Evolutionary conservation across 2,329 filamentous ascomycete species (phyloP).

Genomic region (Clarireedia monteithiana): DNA sequence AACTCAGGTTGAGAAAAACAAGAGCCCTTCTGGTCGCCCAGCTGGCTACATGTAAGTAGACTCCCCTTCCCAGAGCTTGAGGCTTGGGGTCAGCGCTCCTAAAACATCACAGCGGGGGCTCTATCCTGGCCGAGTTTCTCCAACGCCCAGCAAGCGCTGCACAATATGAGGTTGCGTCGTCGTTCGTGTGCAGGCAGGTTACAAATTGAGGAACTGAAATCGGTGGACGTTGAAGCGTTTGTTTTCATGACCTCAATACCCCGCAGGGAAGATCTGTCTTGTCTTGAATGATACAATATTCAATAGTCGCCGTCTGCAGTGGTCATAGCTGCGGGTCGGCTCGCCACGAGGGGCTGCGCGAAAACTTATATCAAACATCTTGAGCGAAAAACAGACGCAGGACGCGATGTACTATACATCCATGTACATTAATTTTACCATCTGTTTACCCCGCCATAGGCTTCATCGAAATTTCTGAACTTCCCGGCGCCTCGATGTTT

Average conservation of each 20-base stretch:
- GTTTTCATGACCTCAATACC: no score
- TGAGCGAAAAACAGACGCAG: not conserved
- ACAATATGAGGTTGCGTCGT: not conserved
- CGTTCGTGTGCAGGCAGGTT: not conserved
- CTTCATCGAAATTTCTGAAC: not conserved
- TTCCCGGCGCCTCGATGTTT: not conserved
- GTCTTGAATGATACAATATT: not conserved
- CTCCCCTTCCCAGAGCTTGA: not conserved
- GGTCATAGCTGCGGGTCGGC: not conserved
- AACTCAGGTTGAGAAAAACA: not conserved
- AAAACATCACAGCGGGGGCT: not conserved
- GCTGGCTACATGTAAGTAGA: not conserved
- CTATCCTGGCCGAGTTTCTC: not conserved
- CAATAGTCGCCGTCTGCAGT: not conserved
- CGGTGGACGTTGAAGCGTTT: not conserved
- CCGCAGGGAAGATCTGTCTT: no score
- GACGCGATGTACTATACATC: not conserved
- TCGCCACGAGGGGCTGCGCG: not conserved
- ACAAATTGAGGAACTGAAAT: not conserved
- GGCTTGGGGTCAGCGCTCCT: not conserved
- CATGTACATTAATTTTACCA: not conserved
- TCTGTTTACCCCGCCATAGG: not conserved
- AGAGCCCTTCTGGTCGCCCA: not conserved
- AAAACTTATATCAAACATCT: not conserved
- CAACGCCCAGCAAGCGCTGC: not conserved